Percentiles rank a stretch among this genome's conserved stretches.
Conservation (phyloP, 768 basidiomycete genomes). For the Omphalotus guepiniiformis region DNA sequence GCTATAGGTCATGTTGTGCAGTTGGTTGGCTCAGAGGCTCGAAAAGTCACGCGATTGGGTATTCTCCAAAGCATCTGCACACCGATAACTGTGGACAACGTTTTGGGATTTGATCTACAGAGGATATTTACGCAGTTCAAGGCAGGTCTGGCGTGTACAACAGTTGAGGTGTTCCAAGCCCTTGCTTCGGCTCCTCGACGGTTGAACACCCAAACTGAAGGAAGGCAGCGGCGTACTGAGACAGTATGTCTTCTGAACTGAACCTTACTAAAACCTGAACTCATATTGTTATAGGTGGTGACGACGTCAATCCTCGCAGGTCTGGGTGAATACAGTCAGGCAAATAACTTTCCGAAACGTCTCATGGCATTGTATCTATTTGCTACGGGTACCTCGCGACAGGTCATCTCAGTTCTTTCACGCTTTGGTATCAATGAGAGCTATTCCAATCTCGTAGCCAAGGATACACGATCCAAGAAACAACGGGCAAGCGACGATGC, state of each 20-base stretch:
- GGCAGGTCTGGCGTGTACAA: not conserved
- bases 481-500: not conserved
- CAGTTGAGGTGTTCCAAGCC: not conserved
- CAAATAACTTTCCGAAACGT: conserved; percentile 24
- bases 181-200: not conserved
- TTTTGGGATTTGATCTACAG: conserved; percentile 12
- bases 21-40: conserved; percentile 16
- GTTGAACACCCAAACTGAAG: not conserved
- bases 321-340: conserved; percentile 27
- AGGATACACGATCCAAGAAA: conserved; percentile 5
- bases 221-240: conserved; percentile 5
- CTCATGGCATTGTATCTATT: conserved; percentile 28
- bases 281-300: conserved; percentile 16
- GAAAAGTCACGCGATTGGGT: conserved; percentile 14
- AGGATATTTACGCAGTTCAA: conserved; percentile 18
- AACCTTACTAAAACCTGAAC: not conserved
- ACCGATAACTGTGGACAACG: conserved; percentile 5
- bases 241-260: conserved; percentile 11
- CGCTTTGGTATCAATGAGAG: conserved; percentile 25
- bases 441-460: conserved; percentile 22
- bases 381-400: conserved; percentile 27
- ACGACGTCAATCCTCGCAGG: conserved; percentile 15
- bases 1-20: conserved; percentile 16
- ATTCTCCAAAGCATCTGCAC: conserved; percentile 14
- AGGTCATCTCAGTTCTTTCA: conserved; percentile 25